phyloP scores from a whole-genome alignment of 2,329 filamentous ascomycete genomes.

The Fusarium sp. region DNA sequence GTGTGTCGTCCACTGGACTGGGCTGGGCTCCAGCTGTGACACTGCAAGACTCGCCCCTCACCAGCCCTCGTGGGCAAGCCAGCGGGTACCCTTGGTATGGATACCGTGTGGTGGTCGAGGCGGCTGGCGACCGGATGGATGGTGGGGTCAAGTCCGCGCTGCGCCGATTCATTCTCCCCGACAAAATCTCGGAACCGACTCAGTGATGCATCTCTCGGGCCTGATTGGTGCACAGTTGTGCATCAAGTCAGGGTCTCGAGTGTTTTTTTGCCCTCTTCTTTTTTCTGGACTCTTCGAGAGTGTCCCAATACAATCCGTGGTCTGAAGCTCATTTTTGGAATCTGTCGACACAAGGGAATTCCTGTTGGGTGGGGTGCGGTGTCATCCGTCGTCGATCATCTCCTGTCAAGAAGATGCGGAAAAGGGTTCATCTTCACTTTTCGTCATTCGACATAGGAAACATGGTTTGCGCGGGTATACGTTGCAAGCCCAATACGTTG shows the following conservation, averaged over 20 bases:
- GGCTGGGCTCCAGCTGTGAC: constrained; percentile 21
- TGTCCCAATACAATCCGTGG: constrained; percentile 2
- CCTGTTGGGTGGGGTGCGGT: constrained; percentile 24
- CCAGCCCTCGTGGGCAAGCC: constrained; percentile 37
- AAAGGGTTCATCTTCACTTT: constrained; percentile 15
- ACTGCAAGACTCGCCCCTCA: constrained; percentile 29
- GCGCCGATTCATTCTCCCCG: constrained; percentile 40
- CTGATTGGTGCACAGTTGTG: constrained; percentile 36
- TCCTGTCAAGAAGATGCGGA: constrained; percentile 28
- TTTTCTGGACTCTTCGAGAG: constrained; percentile 26
- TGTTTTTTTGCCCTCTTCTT: constrained; percentile 30
- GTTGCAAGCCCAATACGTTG: constrained; percentile 5
- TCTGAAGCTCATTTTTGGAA: constrained; percentile 21
- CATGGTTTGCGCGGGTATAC: constrained; percentile 10
- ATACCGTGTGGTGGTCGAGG: constrained; percentile 25
- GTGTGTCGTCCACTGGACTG: constrained; percentile 31
- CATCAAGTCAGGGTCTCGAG: constrained; percentile 31
- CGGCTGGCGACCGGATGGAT: constrained; percentile 26
- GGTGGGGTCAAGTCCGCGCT: constrained; percentile 32
- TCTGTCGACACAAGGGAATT: constrained; percentile 25
- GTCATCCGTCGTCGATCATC: constrained; percentile 39
- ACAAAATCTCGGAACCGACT: constrained; percentile 46
- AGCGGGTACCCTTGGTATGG: constrained; percentile 22
- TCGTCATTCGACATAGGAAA: constrained; percentile 21
- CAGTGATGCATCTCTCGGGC: constrained; percentile 32